Percentiles rank a stretch among this genome's conserved stretches.
Evolutionary conservation across 331 rosid genomes (phyloP).

Genomic region (Cydonia oblonga): DNA sequence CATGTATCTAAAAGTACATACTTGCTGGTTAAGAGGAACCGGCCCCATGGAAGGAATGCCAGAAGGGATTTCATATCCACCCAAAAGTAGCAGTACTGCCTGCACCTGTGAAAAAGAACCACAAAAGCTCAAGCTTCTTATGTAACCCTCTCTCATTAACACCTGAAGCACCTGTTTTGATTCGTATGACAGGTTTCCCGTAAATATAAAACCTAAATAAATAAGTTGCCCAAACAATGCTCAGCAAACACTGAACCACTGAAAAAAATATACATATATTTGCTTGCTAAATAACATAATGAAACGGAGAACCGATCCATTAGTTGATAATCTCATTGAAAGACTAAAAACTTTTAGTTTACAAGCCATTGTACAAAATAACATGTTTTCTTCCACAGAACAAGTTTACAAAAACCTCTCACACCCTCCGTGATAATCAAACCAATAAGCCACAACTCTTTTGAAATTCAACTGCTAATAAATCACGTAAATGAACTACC

Average conservation of each 20-base stretch:
- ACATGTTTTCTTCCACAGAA: too few species aligned
- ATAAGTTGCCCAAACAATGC: background rate
- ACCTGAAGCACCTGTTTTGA: background rate
- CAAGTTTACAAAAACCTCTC: too few species aligned
- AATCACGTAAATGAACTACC: background rate
- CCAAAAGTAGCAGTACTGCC: constrained; percentile 79
- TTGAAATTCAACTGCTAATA: background rate
- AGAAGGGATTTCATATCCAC: constrained; percentile 54
- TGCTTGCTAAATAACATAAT: background rate
- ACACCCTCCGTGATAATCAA: too few species aligned
- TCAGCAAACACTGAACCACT: background rate
- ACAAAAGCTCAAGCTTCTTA: background rate
- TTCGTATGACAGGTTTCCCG: background rate
- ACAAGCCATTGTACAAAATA: too few species aligned
- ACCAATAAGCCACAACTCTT: too few species aligned
- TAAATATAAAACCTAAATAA: background rate
- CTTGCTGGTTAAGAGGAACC: constrained; percentile 27
- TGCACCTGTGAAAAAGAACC: constrained; percentile 54
- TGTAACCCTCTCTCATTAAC: background rate
- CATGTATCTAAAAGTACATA: background rate
- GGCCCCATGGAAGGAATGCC: constrained; percentile 36
- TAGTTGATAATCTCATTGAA: too few species aligned
- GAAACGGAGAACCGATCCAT: background rate
- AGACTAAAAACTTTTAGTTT: too few species aligned
- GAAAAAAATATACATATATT: background rate